Evolutionary conservation across 805 yeast genomes (phyloP), one percentile per base, ranked within the genome.

Genomic region (Ogataea pignaliae): DNA sequence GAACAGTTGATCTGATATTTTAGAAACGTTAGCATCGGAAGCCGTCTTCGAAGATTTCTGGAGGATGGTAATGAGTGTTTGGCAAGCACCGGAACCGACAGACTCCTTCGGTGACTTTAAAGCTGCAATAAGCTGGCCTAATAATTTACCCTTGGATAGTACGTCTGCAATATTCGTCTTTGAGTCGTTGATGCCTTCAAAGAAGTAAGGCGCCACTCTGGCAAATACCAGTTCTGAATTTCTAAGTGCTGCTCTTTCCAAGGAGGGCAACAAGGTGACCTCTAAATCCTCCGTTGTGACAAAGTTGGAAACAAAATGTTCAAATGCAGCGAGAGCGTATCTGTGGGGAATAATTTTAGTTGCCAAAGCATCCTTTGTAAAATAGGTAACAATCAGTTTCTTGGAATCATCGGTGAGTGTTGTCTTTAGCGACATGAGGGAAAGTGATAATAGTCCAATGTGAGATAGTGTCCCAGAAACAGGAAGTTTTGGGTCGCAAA

Each of bases 241-340:
- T 61, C 96, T 76, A 50, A 90, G 69, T 40, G 84, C 70, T 1
- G 90, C 76, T 58, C 85, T 88, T 55, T 86, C 90, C 39, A 90
- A 55, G 15, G 76, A 72, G 2, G 95, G 88, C 3, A 57, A 9
- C 7, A 61, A 12, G 3, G 48, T 17, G 6, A 43, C 41, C 13
- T 34, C 39, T 32, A 54, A 46, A 8, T 55, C 52, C 10, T 49
- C 45, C 0, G 12, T 10, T 3, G 46, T 13, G 14, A 52, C 39
- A 16, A 48, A 37, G 3, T 29, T 30, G 6, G 33, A 29, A 7
- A 60, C 17, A 42, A 44, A 60, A 3, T 14, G 5, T 9, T 47
- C 55, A 40, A 59, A 63, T 2, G 45, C 15, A 8, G 42, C 16
- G 10, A 63, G 21, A 1, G 65, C 47, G 12, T 40, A 42, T 15